Conservation (phyloP, 768 basidiomycete species). For the Calocera cornea region DNA sequence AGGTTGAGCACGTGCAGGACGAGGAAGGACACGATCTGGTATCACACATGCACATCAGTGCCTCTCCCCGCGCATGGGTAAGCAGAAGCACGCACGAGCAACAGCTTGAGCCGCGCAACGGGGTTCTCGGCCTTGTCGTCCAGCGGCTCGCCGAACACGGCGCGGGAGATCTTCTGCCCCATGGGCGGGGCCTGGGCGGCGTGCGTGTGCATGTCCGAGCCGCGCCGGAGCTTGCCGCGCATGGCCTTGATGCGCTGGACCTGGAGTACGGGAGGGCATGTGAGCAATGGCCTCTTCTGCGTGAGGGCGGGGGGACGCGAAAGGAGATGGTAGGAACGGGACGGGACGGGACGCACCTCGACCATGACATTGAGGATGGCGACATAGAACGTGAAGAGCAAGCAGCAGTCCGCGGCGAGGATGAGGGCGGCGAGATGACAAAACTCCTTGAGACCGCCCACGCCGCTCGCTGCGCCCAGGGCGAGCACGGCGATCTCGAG, state of each 20-base stretch:
- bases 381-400: conserved; percentile 81
- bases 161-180: conserved; percentile 1
- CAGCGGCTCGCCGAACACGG: conserved; percentile 1
- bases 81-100: conserved; percentile 43
- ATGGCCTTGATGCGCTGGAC: conserved; percentile 35
- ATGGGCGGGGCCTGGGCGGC: conserved; percentile 7
- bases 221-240: conserved; percentile 24
- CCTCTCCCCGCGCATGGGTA: not conserved
- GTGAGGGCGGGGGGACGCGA: too few species aligned
- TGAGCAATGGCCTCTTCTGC: too few species aligned
- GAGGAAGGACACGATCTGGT: conserved; percentile 76
- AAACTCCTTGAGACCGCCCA: conserved; percentile 83
- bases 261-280: conserved; percentile 14
- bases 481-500: conserved; percentile 83
- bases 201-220: conserved; percentile 12
- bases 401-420: conserved; percentile 70
- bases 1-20: conserved; percentile 85
- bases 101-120: conserved; percentile 73
- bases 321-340: not conserved
- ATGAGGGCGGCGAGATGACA: conserved; percentile 88
- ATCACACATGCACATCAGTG: not conserved
- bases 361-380: conserved; percentile 90
- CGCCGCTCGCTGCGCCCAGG: conserved; percentile 73
- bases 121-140: conserved; percentile 48
- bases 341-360: conserved; percentile 41